phyloP scores from a whole-genome alignment of 225 moss, liverwort and hornwort species.

The Lunularia cruciata region DNA sequence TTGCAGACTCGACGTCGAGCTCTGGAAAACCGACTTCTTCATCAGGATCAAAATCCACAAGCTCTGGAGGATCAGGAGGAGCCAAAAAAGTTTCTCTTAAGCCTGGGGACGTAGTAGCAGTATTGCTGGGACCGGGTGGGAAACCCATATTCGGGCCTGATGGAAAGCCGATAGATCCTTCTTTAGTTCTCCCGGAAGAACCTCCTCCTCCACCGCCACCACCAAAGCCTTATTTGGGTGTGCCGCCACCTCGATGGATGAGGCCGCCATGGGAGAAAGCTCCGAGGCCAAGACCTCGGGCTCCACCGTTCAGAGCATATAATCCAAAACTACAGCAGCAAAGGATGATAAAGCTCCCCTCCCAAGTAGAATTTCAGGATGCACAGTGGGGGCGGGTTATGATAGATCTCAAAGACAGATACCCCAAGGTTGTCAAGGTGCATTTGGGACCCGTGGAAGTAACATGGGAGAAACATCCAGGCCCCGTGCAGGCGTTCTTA shows the following conservation, averaged over 20 bases:
- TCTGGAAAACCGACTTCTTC: not conserved
- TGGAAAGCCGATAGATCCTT: slow-evolving; percentile 13
- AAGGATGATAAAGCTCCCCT: not conserved
- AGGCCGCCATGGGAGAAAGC: slow-evolving; percentile 18
- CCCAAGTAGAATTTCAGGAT: slow-evolving; percentile 13
- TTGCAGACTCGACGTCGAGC: not conserved
- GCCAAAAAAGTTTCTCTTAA: slow-evolving; percentile 6
- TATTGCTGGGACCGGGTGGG: slow-evolving; percentile 14
- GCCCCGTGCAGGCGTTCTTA: slow-evolving; percentile 2
- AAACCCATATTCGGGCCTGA: slow-evolving; percentile 5
- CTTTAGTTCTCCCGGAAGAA: not conserved
- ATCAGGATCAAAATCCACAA: not conserved
- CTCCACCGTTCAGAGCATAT: slow-evolving; percentile 1
- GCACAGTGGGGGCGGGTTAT: slow-evolving; percentile 5
- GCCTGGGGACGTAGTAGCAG: not conserved
- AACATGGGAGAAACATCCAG: slow-evolving; percentile 8
- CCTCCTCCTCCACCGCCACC: not conserved
- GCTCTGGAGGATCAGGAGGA: not conserved
- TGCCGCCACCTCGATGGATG: slow-evolving; percentile 7
- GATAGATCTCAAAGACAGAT: not conserved
- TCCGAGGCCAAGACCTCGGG: not conserved
- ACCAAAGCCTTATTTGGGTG: slow-evolving; percentile 17
- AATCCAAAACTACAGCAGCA: not conserved
- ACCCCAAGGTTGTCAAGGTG: not conserved
- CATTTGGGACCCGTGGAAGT: slow-evolving; percentile 14